A percentile compares a stretch with the other conserved stretches of the same genome.
phyloP scores from a whole-genome alignment of 192 early-diverging fungal genomes.

The Oehlia diaphana region DNA sequence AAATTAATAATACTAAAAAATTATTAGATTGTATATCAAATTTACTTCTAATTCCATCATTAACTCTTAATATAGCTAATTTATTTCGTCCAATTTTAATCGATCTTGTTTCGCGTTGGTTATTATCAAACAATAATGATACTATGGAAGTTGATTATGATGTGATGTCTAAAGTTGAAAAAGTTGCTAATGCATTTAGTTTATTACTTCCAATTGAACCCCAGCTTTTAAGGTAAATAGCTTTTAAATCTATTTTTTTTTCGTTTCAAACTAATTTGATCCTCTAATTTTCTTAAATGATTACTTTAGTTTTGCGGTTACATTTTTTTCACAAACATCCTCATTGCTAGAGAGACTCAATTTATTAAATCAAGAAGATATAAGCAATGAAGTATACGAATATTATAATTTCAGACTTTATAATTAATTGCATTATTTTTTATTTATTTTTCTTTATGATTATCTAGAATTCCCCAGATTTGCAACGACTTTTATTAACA shows the following conservation, averaged over 20 bases:
- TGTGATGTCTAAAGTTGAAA: conserved; percentile 39
- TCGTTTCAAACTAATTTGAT: conserved; percentile 16
- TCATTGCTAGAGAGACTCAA: conserved; percentile 46
- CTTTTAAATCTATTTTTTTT: neutral
- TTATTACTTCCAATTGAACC: conserved; percentile 66
- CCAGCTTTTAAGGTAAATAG: conserved; percentile 61
- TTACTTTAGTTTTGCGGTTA: conserved; percentile 48
- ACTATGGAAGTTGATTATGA: conserved; percentile 32
- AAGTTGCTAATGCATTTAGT: conserved; percentile 56
- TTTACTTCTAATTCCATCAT: conserved; percentile 19
- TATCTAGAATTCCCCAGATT: conserved; percentile 33
- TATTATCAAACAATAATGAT: conserved; percentile 31
- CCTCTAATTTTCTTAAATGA: conserved; percentile 18
- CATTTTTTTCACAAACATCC: conserved; percentile 54
- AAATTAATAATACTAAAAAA: neutral
- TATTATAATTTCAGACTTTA: neutral
- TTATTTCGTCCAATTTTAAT: conserved; percentile 74
- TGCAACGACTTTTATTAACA: conserved; percentile 49
- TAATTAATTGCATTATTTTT: neutral
- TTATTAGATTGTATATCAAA: conserved; percentile 21
- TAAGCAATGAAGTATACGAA: neutral
- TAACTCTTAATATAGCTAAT: conserved; percentile 43
- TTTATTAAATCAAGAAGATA: conserved; percentile 17
- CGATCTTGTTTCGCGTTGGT: conserved; percentile 82
- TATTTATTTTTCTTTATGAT: neutral